Evolutionary conservation across 2,329 filamentous ascomycete species (phyloP), one percentile per base, ranked within the genome.

Genomic region (Ambrosiella xylebori): DNA sequence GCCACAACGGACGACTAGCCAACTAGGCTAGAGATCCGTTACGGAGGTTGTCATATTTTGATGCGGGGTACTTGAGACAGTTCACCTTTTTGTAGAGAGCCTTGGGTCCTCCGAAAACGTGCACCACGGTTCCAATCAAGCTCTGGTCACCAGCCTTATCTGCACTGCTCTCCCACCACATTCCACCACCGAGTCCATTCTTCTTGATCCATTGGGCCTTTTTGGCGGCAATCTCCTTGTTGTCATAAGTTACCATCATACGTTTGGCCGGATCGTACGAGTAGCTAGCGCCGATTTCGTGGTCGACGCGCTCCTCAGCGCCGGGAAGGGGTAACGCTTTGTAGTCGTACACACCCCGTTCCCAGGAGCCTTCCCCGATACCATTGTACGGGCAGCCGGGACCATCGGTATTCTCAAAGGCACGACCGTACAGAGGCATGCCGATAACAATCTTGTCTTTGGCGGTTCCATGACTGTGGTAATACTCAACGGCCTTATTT

Each of bases 81-180:
- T 88, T 88, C 15, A 73, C 64, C 55, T 69, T 71, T 65, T 70
- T 70, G 61, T 80, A 73, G 39, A 88, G 69, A 1, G 64, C 68
- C 3, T 63, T 63, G 0, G 70, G 66, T 0, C 81, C 80, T 15
- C 81, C 83, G 9, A 87, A 68, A 0, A 69, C 71, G 38, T 77
- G 72, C 1, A 85, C 79, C 13, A 84, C 81, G 12, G 77, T 82
- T 6, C 69, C 71, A 58, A 90, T 88, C 66, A 96, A 67, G 64
- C 86, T 91, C 57, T 76, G 70, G 0, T 75, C 72, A 0, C 81
- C 82, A 2, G 70, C 66, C 66, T 82, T 83, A 68, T 96, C 91
- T 0, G 80, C 83, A 65, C 85, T 91, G 64, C 81, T 87, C 72
- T 96, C 90, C 89, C 89, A 95, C 88, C 88, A 97, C 90, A 97